Evolutionary conservation across 768 basidiomycete genomes (phyloP), one percentile per base, ranked within the genome.

Genomic region (Boletellus sp.): DNA sequence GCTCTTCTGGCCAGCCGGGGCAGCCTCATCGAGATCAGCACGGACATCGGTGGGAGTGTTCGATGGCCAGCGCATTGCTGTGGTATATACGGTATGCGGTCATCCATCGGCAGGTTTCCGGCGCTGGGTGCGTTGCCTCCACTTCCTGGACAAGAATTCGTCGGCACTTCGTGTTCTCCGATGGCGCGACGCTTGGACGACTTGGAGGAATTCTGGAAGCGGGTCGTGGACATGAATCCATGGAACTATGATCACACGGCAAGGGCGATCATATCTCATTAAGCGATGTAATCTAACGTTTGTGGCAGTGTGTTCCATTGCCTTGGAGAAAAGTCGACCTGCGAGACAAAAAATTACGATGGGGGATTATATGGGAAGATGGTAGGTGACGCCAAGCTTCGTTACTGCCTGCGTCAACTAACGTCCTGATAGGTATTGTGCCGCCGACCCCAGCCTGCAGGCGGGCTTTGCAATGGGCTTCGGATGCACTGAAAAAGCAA

Each of bases 21-120:
- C 9, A 65, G 67, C 20, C 61, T 71, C 17, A 60, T 80, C 49
- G 78, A 78, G 41, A 65, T 79, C 26, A 69, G 73, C 7, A 73
- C 77, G 6, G 79, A 80, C 52, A 59, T 79, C 16, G 78, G 78
- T 1, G 80, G 80, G 6, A 76, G 75, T 17, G 65, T 74, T 13
- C 69, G 79, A 41, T 71, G 76, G 45, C 79, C 79, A 1, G 70
- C 78, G 1, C 72, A 74, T 11, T 74, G 68, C 41, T 77, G 74
- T 56, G 79, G 78, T 4, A 39, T 78, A 17, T 78, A 77, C 52
- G 60, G 69, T 16, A 63, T 78, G 58, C 72, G 71, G 28, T 66
- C 72, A 3, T 68, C 72, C 11, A 41, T 57, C 0, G 71, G 74
- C 19, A 66, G 76, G 34, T 71, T 74, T 50, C 75, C 74, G 0